phyloP scores from a whole-genome alignment of 2,329 filamentous ascomycete genomes.

The Teratosphaeria zuluensis region DNA sequence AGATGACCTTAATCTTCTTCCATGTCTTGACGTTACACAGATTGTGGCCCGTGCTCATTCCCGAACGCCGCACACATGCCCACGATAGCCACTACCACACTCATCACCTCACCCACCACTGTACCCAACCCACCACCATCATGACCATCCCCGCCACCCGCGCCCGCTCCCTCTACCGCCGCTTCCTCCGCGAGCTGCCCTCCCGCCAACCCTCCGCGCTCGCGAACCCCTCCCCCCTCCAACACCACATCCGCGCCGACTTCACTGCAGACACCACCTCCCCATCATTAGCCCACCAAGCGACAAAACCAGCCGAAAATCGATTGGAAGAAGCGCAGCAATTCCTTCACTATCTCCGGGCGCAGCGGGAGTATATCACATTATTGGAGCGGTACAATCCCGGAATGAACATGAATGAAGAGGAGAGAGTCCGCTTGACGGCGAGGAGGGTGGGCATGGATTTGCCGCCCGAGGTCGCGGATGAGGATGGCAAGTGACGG shows the following conservation, averaged over 20 bases:
- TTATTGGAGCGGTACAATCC: conserved; percentile 89
- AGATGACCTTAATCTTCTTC: no score
- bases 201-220: conserved; percentile 48
- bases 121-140: neutral
- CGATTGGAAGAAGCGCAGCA: conserved; percentile 57
- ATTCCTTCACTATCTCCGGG: conserved; percentile 66
- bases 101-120: neutral
- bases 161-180: conserved; percentile 73
- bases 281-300: conserved; percentile 7
- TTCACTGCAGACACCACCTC: conserved; percentile 32
- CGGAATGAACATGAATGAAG: conserved; percentile 76
- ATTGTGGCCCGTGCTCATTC: neutral
- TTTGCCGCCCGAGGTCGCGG: conserved; percentile 52
- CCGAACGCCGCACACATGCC: neutral
- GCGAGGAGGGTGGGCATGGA: conserved; percentile 86
- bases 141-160: conserved; percentile 33
- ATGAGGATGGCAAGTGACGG: neutral
- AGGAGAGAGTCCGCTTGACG: conserved; percentile 71
- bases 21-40: no score
- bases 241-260: conserved; percentile 56
- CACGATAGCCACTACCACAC: neutral
- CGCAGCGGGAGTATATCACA: conserved; percentile 75
- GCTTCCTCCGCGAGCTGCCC: conserved; percentile 80
- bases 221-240: conserved; percentile 55
- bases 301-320: conserved; percentile 20